Evolutionary conservation across 2,329 filamentous ascomycete genomes (phyloP).

Genomic region (Cladosporium cucumerinum): DNA sequence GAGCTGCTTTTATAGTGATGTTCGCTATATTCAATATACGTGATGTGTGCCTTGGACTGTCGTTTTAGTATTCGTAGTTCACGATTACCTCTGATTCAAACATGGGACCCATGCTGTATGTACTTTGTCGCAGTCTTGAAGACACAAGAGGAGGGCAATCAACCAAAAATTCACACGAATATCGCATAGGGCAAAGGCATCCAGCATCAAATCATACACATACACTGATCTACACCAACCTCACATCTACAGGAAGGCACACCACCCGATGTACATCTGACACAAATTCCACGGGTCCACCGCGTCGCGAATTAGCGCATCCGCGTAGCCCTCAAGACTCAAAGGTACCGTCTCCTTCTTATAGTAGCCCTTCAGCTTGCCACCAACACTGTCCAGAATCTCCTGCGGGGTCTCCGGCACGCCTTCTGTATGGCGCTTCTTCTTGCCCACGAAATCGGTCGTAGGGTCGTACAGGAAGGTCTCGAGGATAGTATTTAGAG

Average conservation of each 20-base stretch:
- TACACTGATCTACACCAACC: not conserved
- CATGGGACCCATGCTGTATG: no score
- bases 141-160: no score
- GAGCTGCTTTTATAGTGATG: not conserved
- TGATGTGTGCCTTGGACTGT: not conserved
- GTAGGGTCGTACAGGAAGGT: conserved; percentile 97
- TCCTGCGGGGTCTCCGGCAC: conserved; percentile 69
- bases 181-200: not conserved
- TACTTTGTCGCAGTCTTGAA: no score
- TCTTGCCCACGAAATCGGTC: conserved; percentile 79
- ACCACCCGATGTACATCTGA: conserved; percentile 98
- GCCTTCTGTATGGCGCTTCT: conserved; percentile 51
- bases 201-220: not conserved
- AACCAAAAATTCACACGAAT: no score
- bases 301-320: conserved; percentile 86
- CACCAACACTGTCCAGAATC: conserved; percentile 83
- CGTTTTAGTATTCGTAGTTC: not conserved
- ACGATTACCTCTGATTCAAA: no score
- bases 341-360: conserved; percentile 86
- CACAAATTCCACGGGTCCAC: conserved; percentile 75
- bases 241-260: conserved; percentile 59
- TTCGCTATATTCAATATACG: not conserved
- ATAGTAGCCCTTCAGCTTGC: conserved; percentile 80
- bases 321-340: conserved; percentile 95
- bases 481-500: conserved; percentile 94